These are phyloP conservation scores for Talaromyces sp. DNA, from an alignment of 2,329 filamentous ascomycete species.

Conservation along the genomic window DNA sequence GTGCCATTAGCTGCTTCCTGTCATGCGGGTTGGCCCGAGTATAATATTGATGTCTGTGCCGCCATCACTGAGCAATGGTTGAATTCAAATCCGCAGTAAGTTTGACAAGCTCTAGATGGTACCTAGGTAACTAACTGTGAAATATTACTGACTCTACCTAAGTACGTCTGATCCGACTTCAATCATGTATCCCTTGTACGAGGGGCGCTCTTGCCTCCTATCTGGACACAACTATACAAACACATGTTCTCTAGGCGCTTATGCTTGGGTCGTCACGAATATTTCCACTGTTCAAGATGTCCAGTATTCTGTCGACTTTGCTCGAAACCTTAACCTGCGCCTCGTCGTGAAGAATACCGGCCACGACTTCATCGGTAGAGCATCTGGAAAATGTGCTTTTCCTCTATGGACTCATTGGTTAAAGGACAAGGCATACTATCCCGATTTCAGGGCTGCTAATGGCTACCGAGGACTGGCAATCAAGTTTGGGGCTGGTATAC, in stretches of 20 bases:
- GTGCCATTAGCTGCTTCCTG: slow-evolving; percentile 35
- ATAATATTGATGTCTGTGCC: background rate
- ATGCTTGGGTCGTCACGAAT: background rate
- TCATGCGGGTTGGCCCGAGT: slow-evolving; percentile 22
- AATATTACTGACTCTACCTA: background rate
- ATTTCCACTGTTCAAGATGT: background rate
- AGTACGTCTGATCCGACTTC: background rate
- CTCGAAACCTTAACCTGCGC: slow-evolving; percentile 7
- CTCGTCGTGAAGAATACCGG: slow-evolving; percentile 14
- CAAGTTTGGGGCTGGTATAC: slow-evolving; percentile 7
- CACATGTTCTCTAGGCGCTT: background rate
- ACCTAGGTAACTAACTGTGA: background rate
- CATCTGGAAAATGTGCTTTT: slow-evolving; percentile 55
- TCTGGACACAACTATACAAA: background rate
- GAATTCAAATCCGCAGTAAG: background rate
- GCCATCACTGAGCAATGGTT: background rate
- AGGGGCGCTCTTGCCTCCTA: background rate
- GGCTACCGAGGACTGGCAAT: slow-evolving; percentile 36
- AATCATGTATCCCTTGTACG: background rate
- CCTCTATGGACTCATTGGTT: slow-evolving; percentile 29
- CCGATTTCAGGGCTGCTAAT: slow-evolving; percentile 32
- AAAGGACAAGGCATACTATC: slow-evolving; percentile 31
- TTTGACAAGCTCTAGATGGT: background rate
- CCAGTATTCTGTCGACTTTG: background rate
- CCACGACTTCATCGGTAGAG: slow-evolving; percentile 36